Evolutionary conservation across 495 filamentous ascomycete genomes (phyloP), one percentile per base, ranked within the genome.

Genomic region (Penicillium canescens): DNA sequence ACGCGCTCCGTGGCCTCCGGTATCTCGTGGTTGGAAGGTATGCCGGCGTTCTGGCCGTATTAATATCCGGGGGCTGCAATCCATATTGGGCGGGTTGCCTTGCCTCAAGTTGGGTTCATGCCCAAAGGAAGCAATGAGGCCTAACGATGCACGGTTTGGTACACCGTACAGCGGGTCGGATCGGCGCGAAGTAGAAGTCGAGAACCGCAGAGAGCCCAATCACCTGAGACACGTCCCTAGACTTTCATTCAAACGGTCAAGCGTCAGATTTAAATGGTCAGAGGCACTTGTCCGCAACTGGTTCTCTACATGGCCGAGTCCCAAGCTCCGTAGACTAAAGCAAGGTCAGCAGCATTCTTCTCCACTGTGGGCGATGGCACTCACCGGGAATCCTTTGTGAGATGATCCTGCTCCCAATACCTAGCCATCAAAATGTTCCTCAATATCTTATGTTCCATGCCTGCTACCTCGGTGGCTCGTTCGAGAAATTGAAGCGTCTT

Each of bases 401-500:
- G 46, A 24, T 69, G 54, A 42, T 74, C 65, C 55, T 74, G 74
- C 49, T 77, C 68, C 84, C 84, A 87, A 46, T 78, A 87, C 55
- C 77, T 71, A 18, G 85, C 79, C 38, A 82, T 62, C 35, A 90
- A 61, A 49, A 97, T 61, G 57, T 87, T 96, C 68, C 85, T 90
- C 46, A 96, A 47, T 44, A 98, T 85, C 49, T 71, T 77, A 65
- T 96, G 91, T 75, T 98, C 94, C 16, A 93, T 53, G 0, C 91
- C 91, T 21, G 70, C 78, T 53, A 78, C 67, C 40, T 74, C 68
- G 8, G 86, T 77, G 6, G 94, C 94, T 24, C 80, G 78, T 34
- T 83, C 73, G 6, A 98, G 76, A 62, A 98, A 97, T 51, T 78
- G 76, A 14, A 95, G 52, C 0, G 94, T 98, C 46, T 90, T 88